Evolutionary conservation across 202 grass and related monocot species (phyloP).

Genomic region (Panicum virgatum): DNA sequence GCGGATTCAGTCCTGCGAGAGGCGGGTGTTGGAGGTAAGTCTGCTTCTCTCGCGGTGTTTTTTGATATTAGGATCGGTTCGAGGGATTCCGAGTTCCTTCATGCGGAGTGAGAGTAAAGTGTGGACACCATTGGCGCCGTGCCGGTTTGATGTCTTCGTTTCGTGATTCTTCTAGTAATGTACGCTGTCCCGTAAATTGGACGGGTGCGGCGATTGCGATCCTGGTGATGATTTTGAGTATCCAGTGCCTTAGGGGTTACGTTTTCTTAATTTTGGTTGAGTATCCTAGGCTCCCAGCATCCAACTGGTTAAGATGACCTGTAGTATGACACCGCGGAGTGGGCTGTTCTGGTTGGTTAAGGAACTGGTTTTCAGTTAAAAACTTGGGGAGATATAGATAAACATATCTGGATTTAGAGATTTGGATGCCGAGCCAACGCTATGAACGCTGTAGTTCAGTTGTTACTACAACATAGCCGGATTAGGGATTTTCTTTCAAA

Average conservation of each 20-base stretch:
- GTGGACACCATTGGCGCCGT: neutral
- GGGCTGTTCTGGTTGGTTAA: neutral
- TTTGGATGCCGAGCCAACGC: neutral
- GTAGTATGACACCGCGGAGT: neutral
- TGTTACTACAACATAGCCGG: neutral
- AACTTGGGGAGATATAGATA: no score
- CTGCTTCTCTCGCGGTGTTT: neutral
- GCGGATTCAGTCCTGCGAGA: neutral
- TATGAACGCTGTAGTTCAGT: neutral
- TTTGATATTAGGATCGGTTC: neutral
- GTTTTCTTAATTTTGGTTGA: neutral
- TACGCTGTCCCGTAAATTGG: neutral
- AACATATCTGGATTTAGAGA: neutral
- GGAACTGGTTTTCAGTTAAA: neutral
- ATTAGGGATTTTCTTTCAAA: no score
- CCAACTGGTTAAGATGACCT: neutral
- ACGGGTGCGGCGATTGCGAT: neutral
- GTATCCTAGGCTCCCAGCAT: neutral
- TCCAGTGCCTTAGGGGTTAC: neutral
- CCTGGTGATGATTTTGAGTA: neutral
- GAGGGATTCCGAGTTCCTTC: neutral
- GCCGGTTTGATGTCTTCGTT: neutral
- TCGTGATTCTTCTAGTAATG: neutral
- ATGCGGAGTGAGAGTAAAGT: neutral
- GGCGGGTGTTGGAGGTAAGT: neutral